Conservation (phyloP, 2,329 filamentous ascomycete genomes). For the Achaetomium macrosporum region DNA sequence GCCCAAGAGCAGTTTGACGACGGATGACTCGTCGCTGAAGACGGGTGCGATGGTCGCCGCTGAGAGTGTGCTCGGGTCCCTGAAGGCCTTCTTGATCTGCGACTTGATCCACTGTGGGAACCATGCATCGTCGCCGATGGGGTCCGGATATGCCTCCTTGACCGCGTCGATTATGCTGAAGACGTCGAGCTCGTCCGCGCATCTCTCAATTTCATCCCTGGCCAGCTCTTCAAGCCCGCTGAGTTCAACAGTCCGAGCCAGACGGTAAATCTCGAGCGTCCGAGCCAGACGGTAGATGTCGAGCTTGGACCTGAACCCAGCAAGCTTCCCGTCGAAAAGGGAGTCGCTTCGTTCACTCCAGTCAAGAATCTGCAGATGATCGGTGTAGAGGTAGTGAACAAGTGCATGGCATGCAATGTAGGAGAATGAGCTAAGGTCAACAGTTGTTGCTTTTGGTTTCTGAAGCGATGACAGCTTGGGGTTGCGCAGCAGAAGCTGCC, state of each 20-base stretch:
- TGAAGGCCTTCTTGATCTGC: conserved; percentile 12
- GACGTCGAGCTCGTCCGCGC: conserved; percentile 1
- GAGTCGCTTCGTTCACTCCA: background rate
- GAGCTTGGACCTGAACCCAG: conserved; percentile 9
- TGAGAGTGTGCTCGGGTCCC: background rate
- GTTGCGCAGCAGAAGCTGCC: conserved; percentile 4
- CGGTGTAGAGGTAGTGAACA: conserved; percentile 18
- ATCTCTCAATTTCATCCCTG: conserved; percentile 1
- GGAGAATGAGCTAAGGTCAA: conserved; percentile 9
- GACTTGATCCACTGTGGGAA: conserved; percentile 11
- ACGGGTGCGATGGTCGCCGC: background rate
- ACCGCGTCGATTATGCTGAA: conserved; percentile 15
- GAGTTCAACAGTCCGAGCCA: conserved; percentile 11
- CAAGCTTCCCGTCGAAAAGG: background rate
- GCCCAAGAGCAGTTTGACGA: conserved; percentile 11
- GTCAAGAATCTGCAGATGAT: background rate
- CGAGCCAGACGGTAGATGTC: conserved; percentile 14
- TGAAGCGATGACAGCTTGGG: conserved; percentile 8
- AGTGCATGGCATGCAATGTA: conserved; percentile 16
- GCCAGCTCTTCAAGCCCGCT: conserved; percentile 10
- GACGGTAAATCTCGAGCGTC: conserved; percentile 12
- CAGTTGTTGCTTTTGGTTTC: background rate
- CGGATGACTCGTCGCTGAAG: conserved; percentile 2
- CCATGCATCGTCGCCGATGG: conserved; percentile 15
- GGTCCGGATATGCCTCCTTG: conserved; percentile 12